A percentile compares a stretch with the other conserved stretches of the same genome.
Conservation (phyloP, 352 stramenopile species). For the Pythium sp. region DNA sequence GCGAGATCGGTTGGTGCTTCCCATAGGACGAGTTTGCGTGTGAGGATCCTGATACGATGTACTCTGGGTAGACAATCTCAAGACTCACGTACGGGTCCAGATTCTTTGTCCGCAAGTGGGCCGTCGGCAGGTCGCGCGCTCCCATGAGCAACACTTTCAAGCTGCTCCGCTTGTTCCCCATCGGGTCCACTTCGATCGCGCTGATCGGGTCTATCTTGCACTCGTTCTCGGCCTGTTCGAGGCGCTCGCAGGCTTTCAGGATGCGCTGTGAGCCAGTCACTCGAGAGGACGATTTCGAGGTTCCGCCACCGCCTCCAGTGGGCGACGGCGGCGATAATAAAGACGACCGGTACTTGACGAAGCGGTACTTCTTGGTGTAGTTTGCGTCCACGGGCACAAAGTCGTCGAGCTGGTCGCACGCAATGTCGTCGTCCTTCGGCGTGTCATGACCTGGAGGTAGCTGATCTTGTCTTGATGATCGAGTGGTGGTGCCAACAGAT, state of each 20-base stretch:
- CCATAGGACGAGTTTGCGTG: not conserved
- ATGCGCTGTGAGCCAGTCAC: conserved; percentile 43
- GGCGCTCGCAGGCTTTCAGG: conserved; percentile 51
- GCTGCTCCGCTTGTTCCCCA: conserved; percentile 44
- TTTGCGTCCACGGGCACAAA: conserved; percentile 41
- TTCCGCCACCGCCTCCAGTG: not conserved
- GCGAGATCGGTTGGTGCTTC: not conserved
- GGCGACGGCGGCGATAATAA: conserved; percentile 15
- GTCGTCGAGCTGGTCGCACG: conserved; percentile 47
- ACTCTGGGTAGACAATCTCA: conserved; percentile 60
- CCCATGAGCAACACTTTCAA: conserved; percentile 54
- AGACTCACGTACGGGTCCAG: conserved; percentile 65
- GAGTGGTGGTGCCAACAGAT: not conserved
- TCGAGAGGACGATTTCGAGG: conserved; percentile 9
- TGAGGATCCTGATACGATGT: conserved; percentile 18
- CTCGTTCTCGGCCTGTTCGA: conserved; percentile 41
- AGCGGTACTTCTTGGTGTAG: conserved; percentile 45
- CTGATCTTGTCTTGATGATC: not conserved
- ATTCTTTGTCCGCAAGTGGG: conserved; percentile 69
- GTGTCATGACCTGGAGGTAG: not conserved
- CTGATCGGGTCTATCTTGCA: conserved; percentile 46
- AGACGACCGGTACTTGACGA: conserved; percentile 28
- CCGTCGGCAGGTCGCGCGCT: conserved; percentile 52
- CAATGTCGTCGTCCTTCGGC: conserved; percentile 24
- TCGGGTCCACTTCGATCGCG: conserved; percentile 60